A percentile compares a stretch with the other conserved stretches of the same genome.
Conservation (phyloP, 176 grass and related monocot species). For the Avena atlantica region DNA sequence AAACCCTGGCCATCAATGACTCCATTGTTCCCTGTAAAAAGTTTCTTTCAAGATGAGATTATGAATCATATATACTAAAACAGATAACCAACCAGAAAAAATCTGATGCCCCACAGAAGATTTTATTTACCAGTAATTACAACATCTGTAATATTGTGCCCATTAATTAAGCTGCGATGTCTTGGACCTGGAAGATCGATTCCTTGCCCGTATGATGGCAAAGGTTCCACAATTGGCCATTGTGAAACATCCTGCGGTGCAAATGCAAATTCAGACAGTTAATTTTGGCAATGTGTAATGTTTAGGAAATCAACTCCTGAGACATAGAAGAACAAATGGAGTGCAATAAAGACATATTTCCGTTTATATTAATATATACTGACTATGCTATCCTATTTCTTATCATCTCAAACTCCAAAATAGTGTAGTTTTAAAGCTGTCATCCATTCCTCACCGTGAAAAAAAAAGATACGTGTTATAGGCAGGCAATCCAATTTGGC, state of each 20-base stretch:
- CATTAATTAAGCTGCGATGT: conserved; percentile 87
- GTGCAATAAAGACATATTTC: conserved; percentile 3
- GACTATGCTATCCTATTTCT: conserved; percentile 5
- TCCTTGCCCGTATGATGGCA: conserved; percentile 86
- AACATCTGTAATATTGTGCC: conserved; percentile 71
- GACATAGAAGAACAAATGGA: background rate
- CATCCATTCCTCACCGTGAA: background rate
- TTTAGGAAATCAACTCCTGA: background rate
- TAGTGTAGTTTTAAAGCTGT: background rate
- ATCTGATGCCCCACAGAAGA: background rate
- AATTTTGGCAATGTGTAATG: background rate
- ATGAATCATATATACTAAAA: background rate
- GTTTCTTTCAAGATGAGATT: background rate
- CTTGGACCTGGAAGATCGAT: conserved; percentile 75
- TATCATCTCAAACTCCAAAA: conserved; percentile 15
- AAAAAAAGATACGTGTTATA: conserved; percentile 31
- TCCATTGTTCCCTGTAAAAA: conserved; percentile 66
- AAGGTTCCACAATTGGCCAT: conserved; percentile 77
- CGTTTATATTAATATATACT: background rate
- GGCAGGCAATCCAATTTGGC: conserved; percentile 35
- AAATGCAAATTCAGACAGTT: conserved; percentile 19
- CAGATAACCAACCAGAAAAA: background rate
- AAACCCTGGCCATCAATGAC: conserved; percentile 79
- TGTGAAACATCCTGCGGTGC: conserved; percentile 64
- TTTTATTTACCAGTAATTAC: conserved; percentile 73